phyloP scores from a whole-genome alignment of 2,329 filamentous ascomycete species.

The Microcera coccophila region DNA sequence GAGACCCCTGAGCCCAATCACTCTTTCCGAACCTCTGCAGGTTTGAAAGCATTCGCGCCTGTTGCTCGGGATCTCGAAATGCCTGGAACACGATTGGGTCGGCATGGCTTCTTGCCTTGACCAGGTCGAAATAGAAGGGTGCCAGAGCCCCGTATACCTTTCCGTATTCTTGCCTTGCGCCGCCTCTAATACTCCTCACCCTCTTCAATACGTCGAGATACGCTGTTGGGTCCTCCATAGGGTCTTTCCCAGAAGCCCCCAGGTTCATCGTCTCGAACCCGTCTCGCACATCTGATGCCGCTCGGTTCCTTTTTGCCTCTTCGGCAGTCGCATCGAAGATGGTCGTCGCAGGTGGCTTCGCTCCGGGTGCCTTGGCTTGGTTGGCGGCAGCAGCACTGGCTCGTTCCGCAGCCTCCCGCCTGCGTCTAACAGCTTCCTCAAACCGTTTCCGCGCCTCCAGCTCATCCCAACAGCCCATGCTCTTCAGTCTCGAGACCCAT shows the following conservation, averaged over 20 bases:
- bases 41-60: conserved; percentile 84
- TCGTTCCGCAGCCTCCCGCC: conserved; percentile 50
- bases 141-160: conserved; percentile 84
- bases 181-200: conserved; percentile 74
- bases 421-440: conserved; percentile 64
- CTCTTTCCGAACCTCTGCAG: conserved; percentile 73
- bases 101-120: conserved; percentile 65
- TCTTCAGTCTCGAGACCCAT: conserved; percentile 83
- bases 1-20: conserved; percentile 74
- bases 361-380: conserved; percentile 14
- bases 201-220: conserved; percentile 67
- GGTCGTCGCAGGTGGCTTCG: conserved; percentile 42
- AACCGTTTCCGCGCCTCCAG: conserved; percentile 74
- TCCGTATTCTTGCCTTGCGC: conserved; percentile 84
- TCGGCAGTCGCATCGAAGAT: conserved; percentile 72
- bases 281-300: conserved; percentile 43
- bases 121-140: conserved; percentile 84
- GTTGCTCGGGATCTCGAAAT: conserved; percentile 82
- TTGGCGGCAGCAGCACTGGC: conserved; percentile 19
- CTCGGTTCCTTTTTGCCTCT: conserved; percentile 52
- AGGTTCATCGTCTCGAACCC: conserved; percentile 78
- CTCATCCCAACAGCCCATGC: conserved; percentile 92
- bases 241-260: conserved; percentile 40
- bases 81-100: conserved; percentile 82
- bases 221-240: conserved; percentile 56